phyloP scores from a whole-genome alignment of 495 filamentous ascomycete genomes.

The Bacidia gigantensis region DNA sequence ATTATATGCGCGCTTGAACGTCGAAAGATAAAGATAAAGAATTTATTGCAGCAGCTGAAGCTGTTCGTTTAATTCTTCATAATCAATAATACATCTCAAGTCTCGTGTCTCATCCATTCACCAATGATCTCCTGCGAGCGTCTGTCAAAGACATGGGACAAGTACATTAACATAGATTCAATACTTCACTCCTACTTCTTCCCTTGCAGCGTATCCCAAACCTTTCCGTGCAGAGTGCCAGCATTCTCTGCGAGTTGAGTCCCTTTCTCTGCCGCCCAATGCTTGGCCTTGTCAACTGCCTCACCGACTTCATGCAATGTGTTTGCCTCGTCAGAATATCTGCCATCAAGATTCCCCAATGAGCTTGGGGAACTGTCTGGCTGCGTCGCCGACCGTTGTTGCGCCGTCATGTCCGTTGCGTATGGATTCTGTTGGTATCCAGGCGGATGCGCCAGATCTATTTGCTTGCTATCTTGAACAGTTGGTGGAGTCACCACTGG shows the following conservation, averaged over 20 bases:
- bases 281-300: constrained; percentile 41
- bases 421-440: constrained; percentile 44
- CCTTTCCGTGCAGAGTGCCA: constrained; percentile 48
- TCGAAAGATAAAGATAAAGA: no score
- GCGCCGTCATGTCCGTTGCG: constrained; percentile 29
- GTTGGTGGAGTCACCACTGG: not conserved
- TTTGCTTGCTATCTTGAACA: constrained; percentile 14
- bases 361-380: constrained; percentile 11
- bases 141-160: no score
- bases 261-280: constrained; percentile 47
- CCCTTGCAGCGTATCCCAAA: constrained; percentile 30
- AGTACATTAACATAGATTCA: no score
- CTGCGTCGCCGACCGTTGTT: constrained; percentile 21
- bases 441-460: constrained; percentile 32
- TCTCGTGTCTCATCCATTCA: no score
- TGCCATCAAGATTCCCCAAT: not conserved
- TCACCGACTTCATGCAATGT: constrained; percentile 31
- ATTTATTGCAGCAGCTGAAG: no score
- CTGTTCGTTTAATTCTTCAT: no score
- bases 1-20: no score
- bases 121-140: no score
- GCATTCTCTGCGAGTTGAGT: constrained; percentile 30
- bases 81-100: no score
- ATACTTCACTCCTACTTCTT: no score
- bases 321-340: constrained; percentile 14